phyloP scores from a whole-genome alignment of 2,329 filamentous ascomycete species.

The Verticillium nubilum region DNA sequence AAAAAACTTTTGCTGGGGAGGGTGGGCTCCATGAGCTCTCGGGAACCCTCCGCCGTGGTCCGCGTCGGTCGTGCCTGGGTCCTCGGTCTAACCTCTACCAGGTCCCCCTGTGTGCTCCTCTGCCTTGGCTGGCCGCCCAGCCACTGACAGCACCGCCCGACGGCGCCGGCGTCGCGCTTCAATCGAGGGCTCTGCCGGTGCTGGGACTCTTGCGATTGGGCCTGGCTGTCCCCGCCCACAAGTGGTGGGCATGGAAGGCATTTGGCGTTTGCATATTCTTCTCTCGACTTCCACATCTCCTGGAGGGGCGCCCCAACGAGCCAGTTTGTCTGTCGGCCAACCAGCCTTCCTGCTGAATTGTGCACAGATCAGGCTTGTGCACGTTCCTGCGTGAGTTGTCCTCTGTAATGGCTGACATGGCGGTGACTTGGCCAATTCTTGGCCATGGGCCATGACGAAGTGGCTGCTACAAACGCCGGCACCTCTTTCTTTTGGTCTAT shows the following conservation, averaged over 20 bases:
- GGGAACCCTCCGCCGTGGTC: neutral
- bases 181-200: neutral
- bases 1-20: neutral
- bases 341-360: neutral
- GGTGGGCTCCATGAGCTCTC: neutral
- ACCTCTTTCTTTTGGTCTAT: neutral
- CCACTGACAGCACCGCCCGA: neutral
- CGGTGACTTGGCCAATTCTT: neutral
- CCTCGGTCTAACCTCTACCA: neutral
- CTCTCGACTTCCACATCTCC: neutral
- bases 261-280: neutral
- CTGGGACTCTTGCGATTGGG: neutral
- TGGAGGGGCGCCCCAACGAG: neutral
- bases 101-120: neutral
- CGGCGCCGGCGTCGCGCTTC: neutral
- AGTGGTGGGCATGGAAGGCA: neutral
- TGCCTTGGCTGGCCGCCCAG: neutral
- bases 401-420: neutral
- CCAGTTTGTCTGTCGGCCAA: neutral
- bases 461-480: neutral
- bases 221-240: neutral
- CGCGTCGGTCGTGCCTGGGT: neutral
- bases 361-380: neutral
- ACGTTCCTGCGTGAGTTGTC: neutral
- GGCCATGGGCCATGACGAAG: neutral